Base-by-base conservation (phyloP, 441 rosid species). In the Dalechampia spathulata region DNA sequence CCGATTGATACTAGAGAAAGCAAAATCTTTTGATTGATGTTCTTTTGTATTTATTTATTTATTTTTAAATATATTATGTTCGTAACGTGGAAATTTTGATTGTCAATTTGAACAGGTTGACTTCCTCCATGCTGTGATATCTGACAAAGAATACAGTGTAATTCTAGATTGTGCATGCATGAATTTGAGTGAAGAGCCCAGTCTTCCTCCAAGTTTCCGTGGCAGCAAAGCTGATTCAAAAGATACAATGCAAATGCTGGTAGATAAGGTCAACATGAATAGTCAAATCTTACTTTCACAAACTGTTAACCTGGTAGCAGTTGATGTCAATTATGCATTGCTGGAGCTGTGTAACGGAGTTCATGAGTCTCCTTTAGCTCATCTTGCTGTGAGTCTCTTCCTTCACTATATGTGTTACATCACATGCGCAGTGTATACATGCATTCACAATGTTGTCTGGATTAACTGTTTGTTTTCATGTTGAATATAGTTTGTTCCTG, bases 131-230 rank as follows among this genome's bases (percentile, higher is more conserved):
- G 86, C 78, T 62, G 90, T 86, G 68, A 79, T 94, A 73, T 87
- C 94, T 50, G 87, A 94, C 74, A 90, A 86, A 75, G 99, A 94
- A 63, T 94, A 94, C 76, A 72, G 75, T 68, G 85, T 94, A 58
- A 82, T 90, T 69, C 64, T 79, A 62, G 83, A 88, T 73, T 90
- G 93, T 57, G 57, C 72, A 47, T 40, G 12, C 66, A 76, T 79
- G 85, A 94, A 94, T 79, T 67, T 94, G 60, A 59, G 48, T 74
- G 99, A 94, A 78, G 85, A 70, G 65, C 95, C 99, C 58, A 86
- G 66, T 64, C 88, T 87, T 62, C 99, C 96, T 64, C 94, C 94
- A 66, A 85, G 82, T 71, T 94, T 94, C 66, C 99, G 98, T 62
- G 94, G 84, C 43, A 46, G 82, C 80, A 71, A 79, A 72, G 78